Evolutionary conservation across 352 stramenopile genomes (phyloP).

Genomic region (Phytophthora tubulina): DNA sequence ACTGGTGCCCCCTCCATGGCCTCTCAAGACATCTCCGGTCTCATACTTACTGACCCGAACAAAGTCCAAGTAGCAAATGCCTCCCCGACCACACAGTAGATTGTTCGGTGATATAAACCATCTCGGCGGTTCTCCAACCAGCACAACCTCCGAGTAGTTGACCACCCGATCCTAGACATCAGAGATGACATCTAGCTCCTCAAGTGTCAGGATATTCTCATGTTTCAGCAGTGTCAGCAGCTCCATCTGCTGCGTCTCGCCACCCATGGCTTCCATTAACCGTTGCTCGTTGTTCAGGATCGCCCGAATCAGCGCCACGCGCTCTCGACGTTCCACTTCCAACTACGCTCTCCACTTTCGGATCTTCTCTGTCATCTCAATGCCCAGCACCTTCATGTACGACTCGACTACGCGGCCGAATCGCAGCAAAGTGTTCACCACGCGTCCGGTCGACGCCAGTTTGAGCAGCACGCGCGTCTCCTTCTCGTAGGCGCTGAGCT

Average conservation of each 20-base stretch:
- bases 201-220: slow-evolving; percentile 18
- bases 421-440: slow-evolving; percentile 23
- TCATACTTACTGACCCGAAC: slow-evolving; percentile 34
- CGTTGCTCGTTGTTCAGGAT: slow-evolving; percentile 23
- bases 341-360: slow-evolving; percentile 27
- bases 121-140: slow-evolving; percentile 23
- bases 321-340: slow-evolving; percentile 25
- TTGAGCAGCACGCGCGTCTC: slow-evolving; percentile 33
- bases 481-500: slow-evolving; percentile 29
- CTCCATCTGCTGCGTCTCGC: slow-evolving; percentile 40
- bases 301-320: slow-evolving; percentile 20
- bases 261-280: slow-evolving; percentile 22
- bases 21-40: slow-evolving; percentile 21
- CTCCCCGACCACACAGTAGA: slow-evolving; percentile 6
- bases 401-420: slow-evolving; percentile 27
- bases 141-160: slow-evolving; percentile 27
- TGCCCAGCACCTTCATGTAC: slow-evolving; percentile 28
- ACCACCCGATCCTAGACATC: slow-evolving; percentile 30
- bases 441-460: slow-evolving; percentile 22
- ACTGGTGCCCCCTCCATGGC: slow-evolving; percentile 4
- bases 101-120: slow-evolving; percentile 38
- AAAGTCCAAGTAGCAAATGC: slow-evolving; percentile 31
- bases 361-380: slow-evolving; percentile 24
- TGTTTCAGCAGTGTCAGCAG: slow-evolving; percentile 34
- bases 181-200: slow-evolving; percentile 39